Percentiles rank a stretch among this genome's conserved stretches.
These are phyloP conservation scores for Neurospora sp. DNA, from an alignment of 495 filamentous ascomycete genomes.

Conservation along the genomic window DNA sequence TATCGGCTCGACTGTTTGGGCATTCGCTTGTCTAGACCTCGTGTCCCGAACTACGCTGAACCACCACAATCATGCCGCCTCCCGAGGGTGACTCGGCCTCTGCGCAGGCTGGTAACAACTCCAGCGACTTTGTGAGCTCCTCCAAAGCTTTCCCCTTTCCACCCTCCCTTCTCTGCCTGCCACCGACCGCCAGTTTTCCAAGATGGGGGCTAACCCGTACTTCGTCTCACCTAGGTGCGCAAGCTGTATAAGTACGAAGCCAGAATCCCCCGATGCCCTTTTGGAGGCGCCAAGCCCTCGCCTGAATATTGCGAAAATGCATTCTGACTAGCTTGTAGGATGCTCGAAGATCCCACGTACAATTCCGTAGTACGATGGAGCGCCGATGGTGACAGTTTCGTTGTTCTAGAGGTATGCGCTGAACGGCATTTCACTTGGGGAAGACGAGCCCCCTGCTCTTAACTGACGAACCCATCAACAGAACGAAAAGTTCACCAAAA, in stretches of 20 bases:
- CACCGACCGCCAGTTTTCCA: background rate
- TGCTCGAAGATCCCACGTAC: slow-evolving; percentile 94
- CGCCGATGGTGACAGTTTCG: slow-evolving; percentile 88
- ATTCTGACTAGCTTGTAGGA: slow-evolving; percentile 47
- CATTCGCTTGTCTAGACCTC: background rate
- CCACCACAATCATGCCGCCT: slow-evolving; percentile 28
- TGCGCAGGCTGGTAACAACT: slow-evolving; percentile 35
- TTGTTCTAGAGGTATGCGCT: slow-evolving; percentile 84
- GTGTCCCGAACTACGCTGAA: background rate
- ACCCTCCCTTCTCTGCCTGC: slow-evolving; percentile 1
- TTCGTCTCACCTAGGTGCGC: slow-evolving; percentile 56
- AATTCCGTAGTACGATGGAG: slow-evolving; percentile 92
- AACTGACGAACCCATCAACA: slow-evolving; percentile 24
- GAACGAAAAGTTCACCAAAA: slow-evolving; percentile 98
- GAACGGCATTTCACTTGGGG: slow-evolving; percentile 1
- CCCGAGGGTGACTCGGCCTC: slow-evolving; percentile 27
- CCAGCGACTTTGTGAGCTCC: slow-evolving; percentile 41
- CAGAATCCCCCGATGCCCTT: background rate
- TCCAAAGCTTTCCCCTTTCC: background rate
- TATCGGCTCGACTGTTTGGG: background rate
- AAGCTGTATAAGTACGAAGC: slow-evolving; percentile 89
- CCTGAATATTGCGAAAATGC: slow-evolving; percentile 1
- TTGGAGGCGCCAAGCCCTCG: background rate
- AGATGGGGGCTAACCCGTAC: slow-evolving; percentile 14
- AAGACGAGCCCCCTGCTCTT: background rate